phyloP scores from a whole-genome alignment of 2,329 filamentous ascomycete genomes.

The Fusarium continuum region DNA sequence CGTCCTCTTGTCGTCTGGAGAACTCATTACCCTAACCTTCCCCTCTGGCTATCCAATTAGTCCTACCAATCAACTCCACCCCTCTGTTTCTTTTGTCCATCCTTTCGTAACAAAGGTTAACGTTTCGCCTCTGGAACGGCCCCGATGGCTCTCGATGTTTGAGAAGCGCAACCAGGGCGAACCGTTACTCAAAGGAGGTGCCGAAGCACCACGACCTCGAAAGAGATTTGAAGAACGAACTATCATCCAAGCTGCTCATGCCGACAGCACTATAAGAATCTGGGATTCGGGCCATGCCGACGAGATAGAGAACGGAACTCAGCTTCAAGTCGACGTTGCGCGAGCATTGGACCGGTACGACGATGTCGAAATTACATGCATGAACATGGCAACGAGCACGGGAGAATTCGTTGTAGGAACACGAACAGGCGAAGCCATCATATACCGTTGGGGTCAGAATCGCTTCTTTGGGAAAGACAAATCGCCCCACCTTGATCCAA shows the following conservation, averaged over 20 bases:
- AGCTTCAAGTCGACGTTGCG: constrained; percentile 87
- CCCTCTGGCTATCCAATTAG: constrained; percentile 90
- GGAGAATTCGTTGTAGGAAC: constrained; percentile 88
- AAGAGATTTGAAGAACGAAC: constrained; percentile 85
- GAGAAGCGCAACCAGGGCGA: constrained; percentile 85
- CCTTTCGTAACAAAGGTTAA: constrained; percentile 82
- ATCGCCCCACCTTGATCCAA: constrained; percentile 60
- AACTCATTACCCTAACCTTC: constrained; percentile 89
- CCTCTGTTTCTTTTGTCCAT: constrained; percentile 87
- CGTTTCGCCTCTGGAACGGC: constrained; percentile 78
- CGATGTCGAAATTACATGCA: constrained; percentile 78
- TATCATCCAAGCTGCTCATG: constrained; percentile 86
- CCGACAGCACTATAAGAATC: constrained; percentile 87
- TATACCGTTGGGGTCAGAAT: constrained; percentile 91
- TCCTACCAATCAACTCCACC: constrained; percentile 91
- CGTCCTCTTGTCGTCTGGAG: constrained; percentile 82
- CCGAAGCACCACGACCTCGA: constrained; percentile 72
- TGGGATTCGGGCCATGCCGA: constrained; percentile 95
- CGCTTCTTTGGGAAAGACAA: constrained; percentile 72
- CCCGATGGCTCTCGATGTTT: constrained; percentile 88
- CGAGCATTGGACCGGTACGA: constrained; percentile 82
- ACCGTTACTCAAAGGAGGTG: constrained; percentile 80
- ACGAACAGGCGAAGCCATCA: constrained; percentile 80
- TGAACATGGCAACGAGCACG: constrained; percentile 81
- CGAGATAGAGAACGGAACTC: constrained; percentile 85